Conservation (phyloP, 768 basidiomycete species). For the Obba rivulosa region DNA sequence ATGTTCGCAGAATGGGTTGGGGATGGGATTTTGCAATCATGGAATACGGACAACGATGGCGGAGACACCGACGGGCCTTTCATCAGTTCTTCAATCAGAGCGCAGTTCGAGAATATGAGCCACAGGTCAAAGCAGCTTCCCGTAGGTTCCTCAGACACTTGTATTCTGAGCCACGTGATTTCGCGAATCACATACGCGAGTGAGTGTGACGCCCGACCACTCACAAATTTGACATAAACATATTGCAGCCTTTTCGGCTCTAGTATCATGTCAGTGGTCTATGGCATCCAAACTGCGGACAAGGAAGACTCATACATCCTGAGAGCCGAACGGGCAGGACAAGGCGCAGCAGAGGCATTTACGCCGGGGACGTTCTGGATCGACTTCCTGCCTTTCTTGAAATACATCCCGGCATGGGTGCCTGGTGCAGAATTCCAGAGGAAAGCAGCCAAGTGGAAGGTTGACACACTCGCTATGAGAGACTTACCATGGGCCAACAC, state of each 20-base stretch:
- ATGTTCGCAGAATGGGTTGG: conserved; percentile 33
- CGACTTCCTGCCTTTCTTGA: conserved; percentile 27
- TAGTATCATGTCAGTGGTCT: conserved; percentile 38
- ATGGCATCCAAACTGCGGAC: conserved; percentile 31
- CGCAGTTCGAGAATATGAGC: conserved; percentile 11
- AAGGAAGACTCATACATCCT: conserved; percentile 37
- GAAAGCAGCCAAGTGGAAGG: neutral
- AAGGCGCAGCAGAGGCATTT: conserved; percentile 28
- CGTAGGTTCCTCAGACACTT: conserved; percentile 19
- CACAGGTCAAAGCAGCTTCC: conserved; percentile 20
- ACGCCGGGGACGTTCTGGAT: conserved; percentile 41
- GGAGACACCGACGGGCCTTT: conserved; percentile 23
- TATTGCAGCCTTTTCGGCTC: conserved; percentile 26
- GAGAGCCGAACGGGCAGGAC: conserved; percentile 28
- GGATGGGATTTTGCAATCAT: conserved; percentile 33
- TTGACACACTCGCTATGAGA: conserved; percentile 5
- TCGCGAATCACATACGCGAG: conserved; percentile 16
- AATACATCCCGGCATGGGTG: conserved; percentile 14
- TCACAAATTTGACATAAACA: neutral
- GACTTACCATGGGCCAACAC: conserved; percentile 16
- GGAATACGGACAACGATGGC: conserved; percentile 23
- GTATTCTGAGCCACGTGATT: conserved; percentile 22
- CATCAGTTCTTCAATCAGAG: conserved; percentile 18
- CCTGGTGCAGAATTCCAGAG: conserved; percentile 19
- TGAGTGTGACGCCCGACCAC: conserved; percentile 16